phyloP scores from a whole-genome alignment of 2,329 filamentous ascomycete genomes.

The Diaporthe batatas region DNA sequence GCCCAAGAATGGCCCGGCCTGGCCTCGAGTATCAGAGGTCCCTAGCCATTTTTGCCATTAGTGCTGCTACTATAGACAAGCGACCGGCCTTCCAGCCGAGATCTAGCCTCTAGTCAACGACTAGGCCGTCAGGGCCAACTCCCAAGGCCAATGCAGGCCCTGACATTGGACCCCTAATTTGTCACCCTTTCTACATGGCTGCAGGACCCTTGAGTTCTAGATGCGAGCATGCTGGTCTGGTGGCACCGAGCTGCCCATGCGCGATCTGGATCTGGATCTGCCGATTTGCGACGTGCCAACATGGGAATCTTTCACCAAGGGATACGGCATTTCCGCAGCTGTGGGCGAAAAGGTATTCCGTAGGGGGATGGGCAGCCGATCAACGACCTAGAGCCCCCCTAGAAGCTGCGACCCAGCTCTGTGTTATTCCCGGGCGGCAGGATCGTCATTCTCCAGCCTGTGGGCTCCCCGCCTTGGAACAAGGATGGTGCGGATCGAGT shows the following conservation, averaged over 20 bases:
- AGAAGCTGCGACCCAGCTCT: neutral
- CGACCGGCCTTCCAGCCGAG: neutral
- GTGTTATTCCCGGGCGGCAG: conserved; percentile 12
- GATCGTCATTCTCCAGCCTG: conserved; percentile 21
- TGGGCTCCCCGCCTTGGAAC: conserved; percentile 1
- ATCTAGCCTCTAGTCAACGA: neutral
- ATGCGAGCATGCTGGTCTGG: neutral
- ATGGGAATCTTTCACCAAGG: conserved; percentile 3
- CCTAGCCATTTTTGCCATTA: conserved; percentile 21
- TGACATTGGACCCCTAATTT: conserved; percentile 15
- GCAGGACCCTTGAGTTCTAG: neutral
- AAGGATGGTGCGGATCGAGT: conserved; percentile 25
- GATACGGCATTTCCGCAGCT: conserved; percentile 17
- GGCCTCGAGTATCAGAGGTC: neutral
- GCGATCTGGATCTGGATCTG: conserved; percentile 8
- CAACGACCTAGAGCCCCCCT: conserved; percentile 11
- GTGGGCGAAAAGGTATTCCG: neutral
- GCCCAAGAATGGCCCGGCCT: neutral
- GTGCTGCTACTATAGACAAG: neutral
- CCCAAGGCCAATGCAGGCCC: neutral
- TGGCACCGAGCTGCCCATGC: neutral
- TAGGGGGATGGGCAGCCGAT: conserved; percentile 14
- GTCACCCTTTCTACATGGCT: neutral
- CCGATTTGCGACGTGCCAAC: conserved; percentile 19
- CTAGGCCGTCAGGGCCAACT: neutral